Evolutionary conservation across 1,284 basidiomycete genomes (phyloP).

Genomic region (Phylloboletellus chloephorus): DNA sequence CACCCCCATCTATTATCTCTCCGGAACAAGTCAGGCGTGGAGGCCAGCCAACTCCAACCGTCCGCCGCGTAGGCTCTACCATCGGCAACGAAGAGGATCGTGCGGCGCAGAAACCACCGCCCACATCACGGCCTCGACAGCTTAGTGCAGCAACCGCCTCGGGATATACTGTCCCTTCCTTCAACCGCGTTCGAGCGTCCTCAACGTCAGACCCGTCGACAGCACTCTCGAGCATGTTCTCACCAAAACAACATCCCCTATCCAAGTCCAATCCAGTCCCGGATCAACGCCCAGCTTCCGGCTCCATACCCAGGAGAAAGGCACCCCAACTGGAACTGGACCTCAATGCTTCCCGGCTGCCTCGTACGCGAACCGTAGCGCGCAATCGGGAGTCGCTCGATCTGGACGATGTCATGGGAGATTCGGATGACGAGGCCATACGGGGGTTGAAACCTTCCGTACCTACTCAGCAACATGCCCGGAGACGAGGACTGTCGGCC

Average conservation of each 20-base stretch:
- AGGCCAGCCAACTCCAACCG: slow-evolving; percentile 35
- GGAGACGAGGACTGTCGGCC: slow-evolving; percentile 37
- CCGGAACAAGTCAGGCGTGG: slow-evolving; percentile 24
- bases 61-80: slow-evolving; percentile 60
- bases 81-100: slow-evolving; percentile 48
- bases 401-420: slow-evolving; percentile 67
- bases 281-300: slow-evolving; percentile 30
- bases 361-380: slow-evolving; percentile 46
- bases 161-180: slow-evolving; percentile 18
- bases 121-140: slow-evolving; percentile 33
- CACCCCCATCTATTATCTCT: slow-evolving; percentile 11
- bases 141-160: slow-evolving; percentile 32
- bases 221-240: slow-evolving; percentile 8
- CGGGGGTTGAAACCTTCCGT: slow-evolving; percentile 21
- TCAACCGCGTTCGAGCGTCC: slow-evolving; percentile 27
- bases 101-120: slow-evolving; percentile 29
- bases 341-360: slow-evolving; percentile 33
- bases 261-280: slow-evolving; percentile 27
- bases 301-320: slow-evolving; percentile 20
- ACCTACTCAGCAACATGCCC: slow-evolving; percentile 28
- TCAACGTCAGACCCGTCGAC: slow-evolving; percentile 27
- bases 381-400: slow-evolving; percentile 64
- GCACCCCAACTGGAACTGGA: slow-evolving; percentile 26
- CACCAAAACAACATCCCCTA: slow-evolving; percentile 14
- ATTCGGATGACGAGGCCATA: slow-evolving; percentile 46